Conservation (phyloP, 495 filamentous ascomycete genomes). For the Elasticomyces elasticus region DNA sequence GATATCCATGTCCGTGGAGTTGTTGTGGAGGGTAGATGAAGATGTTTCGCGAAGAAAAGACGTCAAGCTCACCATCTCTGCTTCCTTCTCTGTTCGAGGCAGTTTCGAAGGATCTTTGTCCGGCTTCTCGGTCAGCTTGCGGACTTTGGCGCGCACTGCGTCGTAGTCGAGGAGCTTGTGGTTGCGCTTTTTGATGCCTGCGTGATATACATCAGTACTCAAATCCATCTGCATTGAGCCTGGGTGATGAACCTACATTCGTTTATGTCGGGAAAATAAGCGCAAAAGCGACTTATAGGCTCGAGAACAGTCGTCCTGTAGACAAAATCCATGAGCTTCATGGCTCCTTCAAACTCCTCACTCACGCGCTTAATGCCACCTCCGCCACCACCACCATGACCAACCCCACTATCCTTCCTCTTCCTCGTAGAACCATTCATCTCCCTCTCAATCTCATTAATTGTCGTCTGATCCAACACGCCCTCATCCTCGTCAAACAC, state of each 20-base stretch:
- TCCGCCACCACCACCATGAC: too few relatives aligned
- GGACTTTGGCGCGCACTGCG: constrained; percentile 85
- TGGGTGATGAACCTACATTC: constrained; percentile 53
- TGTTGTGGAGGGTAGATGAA: neutral
- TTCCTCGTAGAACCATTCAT: constrained; percentile 1
- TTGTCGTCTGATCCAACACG: neutral
- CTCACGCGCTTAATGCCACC: neutral
- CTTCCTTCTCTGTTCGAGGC: constrained; percentile 85
- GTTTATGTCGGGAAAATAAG: constrained; percentile 98
- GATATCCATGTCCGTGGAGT: neutral
- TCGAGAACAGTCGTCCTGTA: constrained; percentile 81
- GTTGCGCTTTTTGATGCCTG: constrained; percentile 92
- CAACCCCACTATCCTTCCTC: neutral
- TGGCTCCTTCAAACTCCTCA: neutral
- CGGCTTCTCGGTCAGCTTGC: constrained; percentile 93
- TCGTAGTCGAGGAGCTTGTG: constrained; percentile 98
- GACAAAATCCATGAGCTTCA: constrained; percentile 15
- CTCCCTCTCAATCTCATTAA: constrained; percentile 12
- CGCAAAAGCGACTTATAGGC: constrained; percentile 88
- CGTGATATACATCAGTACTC: neutral
- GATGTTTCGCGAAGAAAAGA: constrained; percentile 2
- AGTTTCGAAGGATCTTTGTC: constrained; percentile 96
- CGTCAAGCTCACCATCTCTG: constrained; percentile 50
- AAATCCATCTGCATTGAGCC: neutral
- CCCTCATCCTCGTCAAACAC: constrained; percentile 2